Evolutionary conservation across 2,329 filamentous ascomycete species (phyloP).

Genomic region (Fusarium foetens): DNA sequence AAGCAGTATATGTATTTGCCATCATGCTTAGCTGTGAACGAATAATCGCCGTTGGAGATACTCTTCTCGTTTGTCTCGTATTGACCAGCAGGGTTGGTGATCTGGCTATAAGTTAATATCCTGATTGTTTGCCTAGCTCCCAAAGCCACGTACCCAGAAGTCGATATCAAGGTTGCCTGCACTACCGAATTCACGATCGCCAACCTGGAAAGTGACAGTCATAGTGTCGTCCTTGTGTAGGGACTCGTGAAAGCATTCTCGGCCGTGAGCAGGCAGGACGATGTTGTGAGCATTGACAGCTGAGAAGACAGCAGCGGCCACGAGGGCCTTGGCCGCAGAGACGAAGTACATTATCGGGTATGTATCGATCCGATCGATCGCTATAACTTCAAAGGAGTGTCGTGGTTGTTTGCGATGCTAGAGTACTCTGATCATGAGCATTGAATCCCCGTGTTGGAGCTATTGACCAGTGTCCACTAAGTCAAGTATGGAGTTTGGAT

Average conservation of each 20-base stretch:
- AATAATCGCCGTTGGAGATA: constrained; percentile 91
- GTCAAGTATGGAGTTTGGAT: constrained; percentile 23
- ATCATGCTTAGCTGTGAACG: constrained; percentile 85
- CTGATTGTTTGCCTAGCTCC: neutral
- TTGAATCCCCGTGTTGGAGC: constrained; percentile 29
- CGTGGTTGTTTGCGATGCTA: constrained; percentile 27
- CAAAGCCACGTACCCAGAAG: constrained; percentile 81
- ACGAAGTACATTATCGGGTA: constrained; percentile 45
- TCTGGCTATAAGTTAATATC: constrained; percentile 56
- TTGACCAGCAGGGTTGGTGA: constrained; percentile 79
- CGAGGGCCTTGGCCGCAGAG: constrained; percentile 55
- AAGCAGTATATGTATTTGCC: constrained; percentile 98
- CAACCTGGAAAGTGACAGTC: constrained; percentile 98
- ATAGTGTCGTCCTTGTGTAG: constrained; percentile 96
- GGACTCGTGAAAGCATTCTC: constrained; percentile 97
- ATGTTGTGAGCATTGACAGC: constrained; percentile 90
- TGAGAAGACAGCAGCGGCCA: constrained; percentile 58
- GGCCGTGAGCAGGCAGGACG: constrained; percentile 88
- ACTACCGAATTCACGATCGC: constrained; percentile 93
- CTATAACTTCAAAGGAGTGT: constrained; percentile 23
- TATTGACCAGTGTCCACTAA: constrained; percentile 25
- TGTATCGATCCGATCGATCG: constrained; percentile 12
- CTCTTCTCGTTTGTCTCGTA: constrained; percentile 84
- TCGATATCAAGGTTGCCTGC: constrained; percentile 96
- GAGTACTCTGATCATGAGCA: constrained; percentile 11